phyloP scores from a whole-genome alignment of 73 alveolate genomes.

The Durusdinium trenchii region DNA sequence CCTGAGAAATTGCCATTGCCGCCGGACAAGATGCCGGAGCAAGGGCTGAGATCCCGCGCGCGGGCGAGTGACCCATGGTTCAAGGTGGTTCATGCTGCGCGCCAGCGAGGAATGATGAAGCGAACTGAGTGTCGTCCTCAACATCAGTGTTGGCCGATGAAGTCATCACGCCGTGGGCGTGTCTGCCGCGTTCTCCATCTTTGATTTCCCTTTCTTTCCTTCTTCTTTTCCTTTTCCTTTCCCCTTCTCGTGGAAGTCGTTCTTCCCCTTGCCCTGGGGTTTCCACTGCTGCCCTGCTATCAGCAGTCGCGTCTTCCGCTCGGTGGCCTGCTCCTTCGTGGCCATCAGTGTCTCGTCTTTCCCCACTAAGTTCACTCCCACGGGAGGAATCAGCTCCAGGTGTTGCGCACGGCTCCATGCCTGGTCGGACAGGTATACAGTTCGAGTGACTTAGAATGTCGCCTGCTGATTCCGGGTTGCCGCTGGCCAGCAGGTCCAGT shows the following conservation, averaged over 20 bases:
- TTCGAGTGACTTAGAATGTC: neutral
- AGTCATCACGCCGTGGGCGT: too few relatives aligned
- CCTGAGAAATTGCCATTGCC: neutral
- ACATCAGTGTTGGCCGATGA: too few relatives aligned
- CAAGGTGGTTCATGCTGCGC: too few relatives aligned
- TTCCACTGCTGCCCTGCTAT: neutral
- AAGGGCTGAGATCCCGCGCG: too few relatives aligned
- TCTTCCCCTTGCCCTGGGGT: neutral
- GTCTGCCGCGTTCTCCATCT: neutral
- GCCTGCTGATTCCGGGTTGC: neutral
- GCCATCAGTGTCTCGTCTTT: neutral
- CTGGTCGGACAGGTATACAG: neutral
- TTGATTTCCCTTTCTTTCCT: neutral
- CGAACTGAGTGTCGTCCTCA: too few relatives aligned
- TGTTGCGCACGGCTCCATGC: slow-evolving; percentile 18
- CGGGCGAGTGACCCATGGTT: too few relatives aligned
- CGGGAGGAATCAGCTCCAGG: slow-evolving; percentile 32
- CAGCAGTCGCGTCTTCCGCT: neutral
- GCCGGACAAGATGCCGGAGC: too few relatives aligned
- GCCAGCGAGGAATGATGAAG: too few relatives aligned
- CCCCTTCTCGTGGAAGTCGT: neutral
- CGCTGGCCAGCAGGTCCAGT: slow-evolving; percentile 27
- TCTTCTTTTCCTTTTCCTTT: neutral
- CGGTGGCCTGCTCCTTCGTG: neutral
- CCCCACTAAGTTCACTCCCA: neutral